These are phyloP conservation scores for Panellus pusillus DNA, from an alignment of 768 basidiomycete species.

Conservation along the genomic window DNA sequence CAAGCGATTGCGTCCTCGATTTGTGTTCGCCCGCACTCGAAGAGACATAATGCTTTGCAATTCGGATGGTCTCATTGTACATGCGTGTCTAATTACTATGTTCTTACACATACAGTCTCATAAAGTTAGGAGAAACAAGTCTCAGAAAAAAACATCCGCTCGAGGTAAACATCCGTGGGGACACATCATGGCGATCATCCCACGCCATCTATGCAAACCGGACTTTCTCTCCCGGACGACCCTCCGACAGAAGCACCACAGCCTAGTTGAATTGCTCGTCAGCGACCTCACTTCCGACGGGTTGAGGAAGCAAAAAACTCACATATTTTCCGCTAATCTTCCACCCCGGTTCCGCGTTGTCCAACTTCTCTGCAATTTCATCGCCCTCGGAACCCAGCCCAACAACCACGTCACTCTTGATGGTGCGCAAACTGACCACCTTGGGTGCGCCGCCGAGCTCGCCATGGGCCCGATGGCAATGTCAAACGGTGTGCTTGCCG, in stretches of 20 bases:
- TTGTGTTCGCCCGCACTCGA: too few species aligned
- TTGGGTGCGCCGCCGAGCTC: conserved; percentile 80
- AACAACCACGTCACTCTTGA: conserved; percentile 96
- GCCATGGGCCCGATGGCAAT: conserved; percentile 93
- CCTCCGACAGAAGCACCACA: conserved; percentile 83
- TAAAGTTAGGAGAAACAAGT: too few species aligned
- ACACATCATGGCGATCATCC: too few species aligned
- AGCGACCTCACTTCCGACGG: too few species aligned
- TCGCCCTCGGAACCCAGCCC: conserved; percentile 73
- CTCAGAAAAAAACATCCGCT: too few species aligned
- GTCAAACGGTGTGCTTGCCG: conserved; percentile 85
- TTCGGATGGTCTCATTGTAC: too few species aligned
- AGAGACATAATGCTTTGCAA: too few species aligned
- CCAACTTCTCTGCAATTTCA: conserved; percentile 71
- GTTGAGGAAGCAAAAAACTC: conserved; percentile 33
- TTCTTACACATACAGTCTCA: too few species aligned
- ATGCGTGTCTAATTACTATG: too few species aligned
- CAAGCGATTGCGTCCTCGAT: too few species aligned
- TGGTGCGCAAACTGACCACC: conserved; percentile 82
- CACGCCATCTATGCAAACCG: conserved; percentile 53
- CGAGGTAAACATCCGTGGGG: too few species aligned
- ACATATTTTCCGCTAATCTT: conserved; percentile 98
- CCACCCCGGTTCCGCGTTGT: conserved; percentile 89
- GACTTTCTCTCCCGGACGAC: conserved; percentile 86
- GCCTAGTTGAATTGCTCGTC: conserved; percentile 46